Base-by-base conservation (phyloP, 805 yeast genomes). In the Candida odintsovae region DNA sequence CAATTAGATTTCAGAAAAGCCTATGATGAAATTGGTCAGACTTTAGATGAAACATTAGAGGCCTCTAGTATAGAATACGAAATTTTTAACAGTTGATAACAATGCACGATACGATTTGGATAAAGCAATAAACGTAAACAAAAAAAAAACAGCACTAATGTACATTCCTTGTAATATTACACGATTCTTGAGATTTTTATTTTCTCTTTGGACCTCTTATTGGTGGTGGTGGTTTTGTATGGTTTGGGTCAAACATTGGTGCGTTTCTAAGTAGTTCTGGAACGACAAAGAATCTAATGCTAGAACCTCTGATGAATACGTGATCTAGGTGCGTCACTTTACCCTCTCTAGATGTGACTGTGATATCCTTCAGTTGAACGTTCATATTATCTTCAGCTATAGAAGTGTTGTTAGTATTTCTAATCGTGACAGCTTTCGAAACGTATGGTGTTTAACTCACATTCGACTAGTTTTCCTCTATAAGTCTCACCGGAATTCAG, bases 241-340 rank as follows among this genome's bases (percentile, higher is more conserved):
- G 62, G 64, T 76, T 66, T 61, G 71, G 68, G 54, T 80, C 82
- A 57, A 92, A 84, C 82, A 90, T 78, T 13, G 98, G 98, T 1
- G 98, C 97, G 62, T 89, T 80, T 56, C 75, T 77, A 44, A 92
- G 73, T 66, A 90, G 82, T 43, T 92, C 98, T 0, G 99, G 99
- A 6, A 94, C 82, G 19, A 83, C 79, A 52, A 94, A 76, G 64
- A 89, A 84, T 50, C 90, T 77, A 21, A 92, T 80, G 67, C 86
- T 90, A 1, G 96, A 88, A 1, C 99, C 99, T 57, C 99, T 78
- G 4, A 92, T 80, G 63, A 88, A 90, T 4, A 90, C 95, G 56
- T 85, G 88, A 52, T 86, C 89, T 73, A 88, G 75, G 54, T 83
- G 85, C 2, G 84, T 72, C 3, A 86, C 84, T 41, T 74, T 72